Percentiles rank a stretch among this genome's conserved stretches.
These are phyloP conservation scores for Fonsecaea erecta DNA, from an alignment of 2,329 filamentous ascomycete species.

Conservation along the genomic window DNA sequence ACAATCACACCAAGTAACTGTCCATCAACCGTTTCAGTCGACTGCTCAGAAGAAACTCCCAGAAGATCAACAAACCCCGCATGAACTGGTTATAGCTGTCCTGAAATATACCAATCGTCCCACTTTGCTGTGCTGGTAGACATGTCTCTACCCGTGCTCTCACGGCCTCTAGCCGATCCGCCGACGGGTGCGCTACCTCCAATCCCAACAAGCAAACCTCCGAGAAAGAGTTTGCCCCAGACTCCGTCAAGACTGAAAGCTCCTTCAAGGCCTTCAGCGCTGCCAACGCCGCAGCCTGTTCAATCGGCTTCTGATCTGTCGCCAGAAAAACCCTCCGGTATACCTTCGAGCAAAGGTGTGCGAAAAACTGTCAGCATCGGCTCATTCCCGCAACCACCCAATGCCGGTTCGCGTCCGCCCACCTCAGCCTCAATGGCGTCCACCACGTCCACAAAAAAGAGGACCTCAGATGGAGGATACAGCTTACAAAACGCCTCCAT, in stretches of 20 bases:
- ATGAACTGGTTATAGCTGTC: constrained; percentile 14
- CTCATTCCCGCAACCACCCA: constrained; percentile 87
- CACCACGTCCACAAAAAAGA: constrained; percentile 39
- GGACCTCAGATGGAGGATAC: constrained; percentile 53
- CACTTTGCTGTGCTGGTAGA: constrained; percentile 9
- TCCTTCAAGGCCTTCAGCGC: constrained; percentile 55
- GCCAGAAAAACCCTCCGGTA: constrained; percentile 43
- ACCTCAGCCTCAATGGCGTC: constrained; percentile 56
- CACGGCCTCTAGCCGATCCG: constrained; percentile 65
- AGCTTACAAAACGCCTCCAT: constrained; percentile 41
- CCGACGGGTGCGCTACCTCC: constrained; percentile 74
- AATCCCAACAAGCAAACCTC: constrained; percentile 71
- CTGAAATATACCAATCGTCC: constrained; percentile 6
- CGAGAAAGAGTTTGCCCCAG: constrained; percentile 65
- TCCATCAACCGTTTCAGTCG: neutral
- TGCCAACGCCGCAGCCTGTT: constrained; percentile 55
- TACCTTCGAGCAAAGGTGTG: constrained; percentile 68
- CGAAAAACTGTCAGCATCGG: constrained; percentile 92
- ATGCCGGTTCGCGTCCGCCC: constrained; percentile 66
- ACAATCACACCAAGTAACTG: constrained; percentile 1
- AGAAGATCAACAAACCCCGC: constrained; percentile 1
- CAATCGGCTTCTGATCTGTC: constrained; percentile 61
- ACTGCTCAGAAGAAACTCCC: neutral
- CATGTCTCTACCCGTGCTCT: constrained; percentile 42
- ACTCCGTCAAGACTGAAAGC: constrained; percentile 41